Evolutionary conservation across 345 rosid species (phyloP).

Genomic region (Balakata baccata): DNA sequence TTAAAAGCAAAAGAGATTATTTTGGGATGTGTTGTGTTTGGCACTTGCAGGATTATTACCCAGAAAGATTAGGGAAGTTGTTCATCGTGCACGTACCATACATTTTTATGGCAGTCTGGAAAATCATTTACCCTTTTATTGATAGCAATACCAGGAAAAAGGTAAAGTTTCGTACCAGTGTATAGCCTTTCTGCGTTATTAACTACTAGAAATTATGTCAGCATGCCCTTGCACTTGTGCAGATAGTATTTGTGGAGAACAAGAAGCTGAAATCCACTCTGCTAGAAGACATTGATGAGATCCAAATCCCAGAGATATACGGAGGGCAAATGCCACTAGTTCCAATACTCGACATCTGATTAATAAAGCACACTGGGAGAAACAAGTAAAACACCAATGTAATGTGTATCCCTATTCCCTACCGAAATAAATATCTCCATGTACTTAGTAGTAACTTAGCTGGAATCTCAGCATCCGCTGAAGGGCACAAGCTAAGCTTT

Average conservation of each 20-base stretch:
- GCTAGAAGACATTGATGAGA: conserved; percentile 48
- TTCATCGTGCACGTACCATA: conserved; percentile 37
- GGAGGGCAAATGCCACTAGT: conserved; percentile 36
- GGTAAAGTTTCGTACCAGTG: conserved; percentile 15
- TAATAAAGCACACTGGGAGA: not conserved
- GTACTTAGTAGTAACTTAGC: not conserved
- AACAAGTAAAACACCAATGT: not conserved
- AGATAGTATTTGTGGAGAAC: conserved; percentile 49
- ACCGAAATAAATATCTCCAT: no score
- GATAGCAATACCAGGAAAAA: conserved; percentile 40
- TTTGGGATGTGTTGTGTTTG: not conserved
- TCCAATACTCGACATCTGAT: conserved; percentile 10
- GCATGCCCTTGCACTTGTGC: not conserved
- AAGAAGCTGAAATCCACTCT: conserved; percentile 40
- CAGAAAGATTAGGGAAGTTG: conserved; percentile 46
- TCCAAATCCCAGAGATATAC: conserved; percentile 47
- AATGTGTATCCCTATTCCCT: no score
- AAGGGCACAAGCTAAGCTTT: no score
- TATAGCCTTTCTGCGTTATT: not conserved
- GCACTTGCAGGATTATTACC: conserved; percentile 44
- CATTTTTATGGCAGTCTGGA: conserved; percentile 41
- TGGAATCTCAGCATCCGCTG: not conserved
- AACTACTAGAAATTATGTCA: not conserved
- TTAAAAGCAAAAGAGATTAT: not conserved
- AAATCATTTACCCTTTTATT: conserved; percentile 38